These are phyloP conservation scores for Cystofilobasidium bisporidii DNA, from an alignment of 768 basidiomycete species.

Conservation along the genomic window DNA sequence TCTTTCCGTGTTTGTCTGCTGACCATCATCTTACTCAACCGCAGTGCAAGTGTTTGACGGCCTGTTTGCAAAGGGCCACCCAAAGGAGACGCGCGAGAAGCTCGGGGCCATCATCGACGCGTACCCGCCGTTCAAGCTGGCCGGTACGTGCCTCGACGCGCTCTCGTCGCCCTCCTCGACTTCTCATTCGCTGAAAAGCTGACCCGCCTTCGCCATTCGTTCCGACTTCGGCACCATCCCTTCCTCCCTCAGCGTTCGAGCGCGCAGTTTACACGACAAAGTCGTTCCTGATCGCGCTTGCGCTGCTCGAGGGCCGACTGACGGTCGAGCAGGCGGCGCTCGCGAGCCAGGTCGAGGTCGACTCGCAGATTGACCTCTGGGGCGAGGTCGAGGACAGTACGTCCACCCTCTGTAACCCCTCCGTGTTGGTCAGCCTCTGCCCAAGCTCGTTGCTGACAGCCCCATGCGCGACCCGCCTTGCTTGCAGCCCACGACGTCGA, in stretches of 20 bases:
- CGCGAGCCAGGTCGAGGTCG: constrained; percentile 83
- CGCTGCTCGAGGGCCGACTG: constrained; percentile 64
- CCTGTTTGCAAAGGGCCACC: constrained; percentile 60
- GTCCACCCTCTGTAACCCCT: constrained; percentile 40
- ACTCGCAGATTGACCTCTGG: constrained; percentile 92
- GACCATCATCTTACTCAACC: neutral
- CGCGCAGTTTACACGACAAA: constrained; percentile 80
- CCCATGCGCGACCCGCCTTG: neutral
- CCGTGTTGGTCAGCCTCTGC: neutral
- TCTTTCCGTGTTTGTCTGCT: no score
- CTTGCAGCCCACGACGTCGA: constrained; percentile 89
- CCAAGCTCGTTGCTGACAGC: neutral
- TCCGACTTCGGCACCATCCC: no score
- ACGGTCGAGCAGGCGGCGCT: constrained; percentile 73
- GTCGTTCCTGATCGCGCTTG: constrained; percentile 78
- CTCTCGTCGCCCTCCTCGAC: neutral
- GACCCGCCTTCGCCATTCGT: neutral
- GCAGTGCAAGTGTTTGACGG: constrained; percentile 58
- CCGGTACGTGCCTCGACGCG: constrained; percentile 51
- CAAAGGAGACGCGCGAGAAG: constrained; percentile 56
- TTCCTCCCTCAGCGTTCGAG: constrained; percentile 60
- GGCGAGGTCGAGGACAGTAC: constrained; percentile 99
- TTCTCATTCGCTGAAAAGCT: neutral
- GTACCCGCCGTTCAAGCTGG: constrained; percentile 61
- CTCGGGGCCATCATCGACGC: constrained; percentile 40